Evolutionary conservation across 192 early-diverging fungal genomes (phyloP).

Genomic region (Endogone sp.): DNA sequence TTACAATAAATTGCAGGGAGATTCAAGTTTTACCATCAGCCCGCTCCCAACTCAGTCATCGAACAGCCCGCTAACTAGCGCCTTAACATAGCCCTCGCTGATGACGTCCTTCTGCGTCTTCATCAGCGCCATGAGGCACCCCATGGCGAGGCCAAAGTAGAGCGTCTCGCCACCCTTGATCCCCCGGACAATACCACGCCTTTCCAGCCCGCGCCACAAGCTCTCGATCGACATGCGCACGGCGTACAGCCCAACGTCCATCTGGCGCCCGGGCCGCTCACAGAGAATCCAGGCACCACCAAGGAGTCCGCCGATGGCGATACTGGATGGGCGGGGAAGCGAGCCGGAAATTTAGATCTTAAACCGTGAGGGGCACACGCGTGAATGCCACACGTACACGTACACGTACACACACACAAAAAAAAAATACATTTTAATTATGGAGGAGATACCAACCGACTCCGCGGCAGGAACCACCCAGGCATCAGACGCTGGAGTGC

Average conservation of each 20-base stretch:
- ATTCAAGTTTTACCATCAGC: too few relatives aligned
- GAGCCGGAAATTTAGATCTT: conserved; percentile 5
- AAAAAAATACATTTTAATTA: too few relatives aligned
- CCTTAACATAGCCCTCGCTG: conserved; percentile 4
- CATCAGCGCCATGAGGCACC: conserved; percentile 14
- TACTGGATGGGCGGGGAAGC: not conserved
- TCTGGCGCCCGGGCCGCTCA: conserved; percentile 11
- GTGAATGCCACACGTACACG: not conserved
- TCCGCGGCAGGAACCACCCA: not conserved
- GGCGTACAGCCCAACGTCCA: conserved; percentile 25
- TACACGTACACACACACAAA: not conserved
- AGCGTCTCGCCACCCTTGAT: conserved; percentile 8
- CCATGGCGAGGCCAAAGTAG: conserved; percentile 16
- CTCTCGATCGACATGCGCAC: conserved; percentile 24
- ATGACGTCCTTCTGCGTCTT: not conserved
- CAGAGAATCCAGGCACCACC: conserved; percentile 25
- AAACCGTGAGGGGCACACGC: conserved; percentile 3
- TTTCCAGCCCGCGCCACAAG: conserved; percentile 23
- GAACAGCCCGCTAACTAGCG: too few relatives aligned
- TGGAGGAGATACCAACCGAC: too few relatives aligned
- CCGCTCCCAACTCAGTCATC: too few relatives aligned
- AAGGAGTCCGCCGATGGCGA: conserved; percentile 27
- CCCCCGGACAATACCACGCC: conserved; percentile 12
- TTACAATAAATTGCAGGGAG: too few relatives aligned
- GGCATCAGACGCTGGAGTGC: conserved; percentile 10